phyloP scores from a whole-genome alignment of 1,139 yeast genomes.

The Torulaspora pretoriensis region DNA sequence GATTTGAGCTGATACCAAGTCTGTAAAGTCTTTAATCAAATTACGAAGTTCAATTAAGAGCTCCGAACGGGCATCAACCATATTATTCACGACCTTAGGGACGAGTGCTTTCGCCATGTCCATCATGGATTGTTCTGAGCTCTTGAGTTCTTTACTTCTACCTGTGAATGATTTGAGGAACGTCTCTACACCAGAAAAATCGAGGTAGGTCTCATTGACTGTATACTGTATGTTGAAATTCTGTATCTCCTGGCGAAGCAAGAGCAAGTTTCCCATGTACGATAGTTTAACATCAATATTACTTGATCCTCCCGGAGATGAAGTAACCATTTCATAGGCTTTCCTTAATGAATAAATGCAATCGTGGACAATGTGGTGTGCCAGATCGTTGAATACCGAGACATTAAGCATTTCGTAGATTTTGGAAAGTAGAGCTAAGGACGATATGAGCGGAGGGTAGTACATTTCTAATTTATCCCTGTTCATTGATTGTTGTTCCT shows the following conservation, averaged over 20 bases:
- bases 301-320: slow-evolving; percentile 41
- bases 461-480: slow-evolving; percentile 39
- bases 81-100: slow-evolving; percentile 79
- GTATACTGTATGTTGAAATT: slow-evolving; percentile 78
- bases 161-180: slow-evolving; percentile 46
- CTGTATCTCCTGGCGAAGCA: slow-evolving; percentile 65
- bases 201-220: slow-evolving; percentile 68
- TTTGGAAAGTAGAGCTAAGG: slow-evolving; percentile 67
- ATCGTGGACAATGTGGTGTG: slow-evolving; percentile 80
- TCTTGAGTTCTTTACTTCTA: slow-evolving; percentile 8
- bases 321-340: slow-evolving; percentile 46
- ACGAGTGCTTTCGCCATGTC: slow-evolving; percentile 60
- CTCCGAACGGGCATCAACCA: slow-evolving; percentile 81
- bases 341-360: slow-evolving; percentile 57
- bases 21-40: slow-evolving; percentile 61
- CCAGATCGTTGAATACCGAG: slow-evolving; percentile 79
- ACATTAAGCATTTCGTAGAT: slow-evolving; percentile 76
- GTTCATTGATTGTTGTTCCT: slow-evolving; percentile 11
- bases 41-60: slow-evolving; percentile 68
- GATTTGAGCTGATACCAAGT: slow-evolving; percentile 40
- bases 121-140: slow-evolving; percentile 42
- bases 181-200: slow-evolving; percentile 71
- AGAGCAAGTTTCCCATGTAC: slow-evolving; percentile 65
- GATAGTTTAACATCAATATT: slow-evolving; percentile 60
- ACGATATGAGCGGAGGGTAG: slow-evolving; percentile 71